Evolutionary conservation across 257 asterid species (phyloP), one percentile per base, ranked within the genome.

Genomic region (Nicotiana undulata): DNA sequence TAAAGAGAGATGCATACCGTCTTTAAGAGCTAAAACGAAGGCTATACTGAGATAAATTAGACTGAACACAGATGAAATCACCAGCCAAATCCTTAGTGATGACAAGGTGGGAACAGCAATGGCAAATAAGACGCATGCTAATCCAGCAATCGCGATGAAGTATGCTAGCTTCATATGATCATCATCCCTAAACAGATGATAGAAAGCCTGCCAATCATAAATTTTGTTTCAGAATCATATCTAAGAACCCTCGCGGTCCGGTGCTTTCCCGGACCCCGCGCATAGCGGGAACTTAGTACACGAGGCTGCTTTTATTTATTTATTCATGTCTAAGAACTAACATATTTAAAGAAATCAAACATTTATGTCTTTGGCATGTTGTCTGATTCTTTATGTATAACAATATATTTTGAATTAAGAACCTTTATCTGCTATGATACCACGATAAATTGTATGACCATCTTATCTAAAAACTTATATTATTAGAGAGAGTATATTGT

Each of bases 71-170:
- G 97, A 90, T 1, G 98, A 94, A 85, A 95, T 84, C 4, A 86
- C 90, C 58, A 95, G 89, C 98, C 98, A 95, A 74, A 90, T 26
- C 75, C 94, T 84, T 79, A 95, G 83, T 0, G 98, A 97, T 34
- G 98, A 95, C 81, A 95, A 89, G 86, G 93, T 96, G 20, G 98
- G 98, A 75, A 91, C 85, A 26, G 83, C 82, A 80, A 95, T 93
- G 72, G 98, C 98, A 60, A 93, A 95, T 20, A 93, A 79, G 53
- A 63, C 93, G 79, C 98, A 95, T 3, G 86, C 93, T 18, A 92
- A 4, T 66, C 98, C 98, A 24, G 97, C 92, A 55, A 95, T 44
- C n/a, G 87, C 88, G 49, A 95, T 93, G 59, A 89, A 92, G 80
- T 95, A 79, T 10, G 98, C 97, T 77, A 95, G 94, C 89, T 91